Percentiles rank a stretch among this genome's conserved stretches.
These are phyloP conservation scores for Asterionellopsis glacialis DNA, from an alignment of 108 stramenopile genomes.

Conservation along the genomic window DNA sequence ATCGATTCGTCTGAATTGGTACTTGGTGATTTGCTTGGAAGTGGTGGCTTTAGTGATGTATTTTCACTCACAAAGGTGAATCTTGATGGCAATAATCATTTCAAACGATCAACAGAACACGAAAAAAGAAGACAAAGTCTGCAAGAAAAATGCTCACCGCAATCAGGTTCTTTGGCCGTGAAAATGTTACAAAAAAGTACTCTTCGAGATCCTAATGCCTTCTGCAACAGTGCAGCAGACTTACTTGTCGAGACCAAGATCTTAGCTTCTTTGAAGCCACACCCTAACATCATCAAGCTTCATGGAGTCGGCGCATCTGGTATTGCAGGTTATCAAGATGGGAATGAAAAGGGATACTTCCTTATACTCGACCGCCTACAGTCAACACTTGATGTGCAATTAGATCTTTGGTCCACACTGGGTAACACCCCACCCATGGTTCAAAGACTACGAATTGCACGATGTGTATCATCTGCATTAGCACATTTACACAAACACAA, in stretches of 20 bases:
- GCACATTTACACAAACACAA: slow-evolving; percentile 17
- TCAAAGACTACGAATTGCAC: neutral
- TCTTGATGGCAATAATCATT: slow-evolving; percentile 11
- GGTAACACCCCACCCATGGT: neutral
- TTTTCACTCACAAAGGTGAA: slow-evolving; percentile 49
- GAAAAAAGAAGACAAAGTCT: neutral
- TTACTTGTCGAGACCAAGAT: slow-evolving; percentile 16
- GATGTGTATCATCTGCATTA: slow-evolving; percentile 7
- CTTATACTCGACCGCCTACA: slow-evolving; percentile 45
- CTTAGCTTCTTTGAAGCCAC: slow-evolving; percentile 16
- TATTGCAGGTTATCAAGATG: neutral
- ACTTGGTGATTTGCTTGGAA: slow-evolving; percentile 63
- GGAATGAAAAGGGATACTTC: slow-evolving; percentile 38
- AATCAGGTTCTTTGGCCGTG: neutral
- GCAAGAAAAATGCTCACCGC: neutral
- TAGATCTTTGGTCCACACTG: slow-evolving; percentile 14
- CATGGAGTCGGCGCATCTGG: slow-evolving; percentile 1
- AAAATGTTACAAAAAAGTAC: neutral
- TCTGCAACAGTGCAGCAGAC: slow-evolving; percentile 1
- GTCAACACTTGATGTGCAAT: slow-evolving; percentile 28
- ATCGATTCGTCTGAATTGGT: slow-evolving; percentile 57
- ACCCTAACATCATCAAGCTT: slow-evolving; percentile 34
- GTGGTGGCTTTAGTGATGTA: slow-evolving; percentile 75
- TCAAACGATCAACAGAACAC: neutral
- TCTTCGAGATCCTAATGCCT: neutral